Base-by-base conservation (phyloP, 495 filamentous ascomycete species). In the Terfezia boudieri region DNA sequence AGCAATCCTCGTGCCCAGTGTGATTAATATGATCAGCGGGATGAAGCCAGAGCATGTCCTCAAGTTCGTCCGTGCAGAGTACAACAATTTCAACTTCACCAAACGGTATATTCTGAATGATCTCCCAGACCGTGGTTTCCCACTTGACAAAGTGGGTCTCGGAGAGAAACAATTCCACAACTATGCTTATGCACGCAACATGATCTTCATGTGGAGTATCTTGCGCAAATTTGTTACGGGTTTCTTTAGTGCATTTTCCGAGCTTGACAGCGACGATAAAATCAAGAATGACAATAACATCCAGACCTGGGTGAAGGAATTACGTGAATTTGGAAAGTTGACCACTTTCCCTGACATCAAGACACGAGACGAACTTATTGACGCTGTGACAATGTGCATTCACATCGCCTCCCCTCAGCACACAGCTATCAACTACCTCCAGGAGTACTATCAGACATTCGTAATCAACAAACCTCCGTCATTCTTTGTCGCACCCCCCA, bases 341-440 rank as follows among this genome's bases (percentile, higher is more conserved):
- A 57, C 59, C 5, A 60, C 58, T 22, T 74, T 68, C 59, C 66
- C 66, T 0, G 43, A 48, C 22, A 63, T 67, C 52, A 58, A 37
- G 36, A 64, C 67, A 9, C 38, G 64, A 36, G 50, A 51, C 14
- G 53, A 58, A 36, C 54, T 61, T 12, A 51, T 59, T 37, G 53
- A 38, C 43, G 56, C 41, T 17, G 37, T 38, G 11, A 74, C 72
- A 22, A 74, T 74, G 71, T 73, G 70, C 64, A 73, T 74, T 59
- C 70, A 73, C 62, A 70, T 71, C 52, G 71, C 71, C 36, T 61
- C 72, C 4, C 71, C 71, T 0, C 72, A 68, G 55, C 72, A 74
- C 62, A 70, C 66, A 14, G 69, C 71, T 20, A 65, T 74, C 38
- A 74, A 74, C 57, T 74, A 74, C 58, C 64, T 74, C 0, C 71